Evolutionary conservation across 495 filamentous ascomycete species (phyloP).

Genomic region (Wilcoxina mikolae): DNA sequence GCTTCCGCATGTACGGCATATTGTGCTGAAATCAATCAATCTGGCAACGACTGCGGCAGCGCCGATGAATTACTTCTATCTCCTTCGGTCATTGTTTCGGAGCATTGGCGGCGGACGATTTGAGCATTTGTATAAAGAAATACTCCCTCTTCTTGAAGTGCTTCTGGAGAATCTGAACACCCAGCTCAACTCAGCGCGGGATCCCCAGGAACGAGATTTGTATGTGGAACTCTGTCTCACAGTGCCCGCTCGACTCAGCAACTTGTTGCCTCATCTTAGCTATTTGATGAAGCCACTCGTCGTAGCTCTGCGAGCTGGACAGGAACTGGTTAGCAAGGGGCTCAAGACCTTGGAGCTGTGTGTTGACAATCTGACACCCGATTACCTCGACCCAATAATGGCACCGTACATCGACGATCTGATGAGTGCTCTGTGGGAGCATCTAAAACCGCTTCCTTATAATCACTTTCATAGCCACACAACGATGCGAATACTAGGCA

Average conservation of each 20-base stretch:
- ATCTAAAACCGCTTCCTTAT: conserved; percentile 79
- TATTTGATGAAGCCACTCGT: conserved; percentile 96
- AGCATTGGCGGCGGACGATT: conserved; percentile 96
- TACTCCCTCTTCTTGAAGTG: conserved; percentile 90
- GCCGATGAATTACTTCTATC: conserved; percentile 96
- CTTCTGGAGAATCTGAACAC: conserved; percentile 94
- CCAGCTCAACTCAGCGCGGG: conserved; percentile 71
- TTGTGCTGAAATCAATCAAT: conserved; percentile 91
- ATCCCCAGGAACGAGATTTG: conserved; percentile 78
- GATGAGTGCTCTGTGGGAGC: conserved; percentile 92
- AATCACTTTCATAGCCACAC: conserved; percentile 95
- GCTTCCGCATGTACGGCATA: conserved; percentile 86
- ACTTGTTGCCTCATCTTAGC: conserved; percentile 90
- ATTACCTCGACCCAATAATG: conserved; percentile 98
- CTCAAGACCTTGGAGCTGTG: conserved; percentile 88
- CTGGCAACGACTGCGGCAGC: conserved; percentile 89
- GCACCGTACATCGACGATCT: conserved; percentile 95
- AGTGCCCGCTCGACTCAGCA: conserved; percentile 85
- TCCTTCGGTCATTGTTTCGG: conserved; percentile 79
- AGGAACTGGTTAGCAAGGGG: conserved; percentile 87
- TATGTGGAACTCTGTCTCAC: conserved; percentile 95
- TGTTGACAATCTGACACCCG: conserved; percentile 93
- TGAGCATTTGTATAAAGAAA: conserved; percentile 95
- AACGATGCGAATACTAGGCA: conserved; percentile 95
- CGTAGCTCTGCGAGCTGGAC: conserved; percentile 77